Evolutionary conservation across 495 filamentous ascomycete genomes (phyloP), one percentile per base, ranked within the genome.

Genomic region (Talaromyces liani): DNA sequence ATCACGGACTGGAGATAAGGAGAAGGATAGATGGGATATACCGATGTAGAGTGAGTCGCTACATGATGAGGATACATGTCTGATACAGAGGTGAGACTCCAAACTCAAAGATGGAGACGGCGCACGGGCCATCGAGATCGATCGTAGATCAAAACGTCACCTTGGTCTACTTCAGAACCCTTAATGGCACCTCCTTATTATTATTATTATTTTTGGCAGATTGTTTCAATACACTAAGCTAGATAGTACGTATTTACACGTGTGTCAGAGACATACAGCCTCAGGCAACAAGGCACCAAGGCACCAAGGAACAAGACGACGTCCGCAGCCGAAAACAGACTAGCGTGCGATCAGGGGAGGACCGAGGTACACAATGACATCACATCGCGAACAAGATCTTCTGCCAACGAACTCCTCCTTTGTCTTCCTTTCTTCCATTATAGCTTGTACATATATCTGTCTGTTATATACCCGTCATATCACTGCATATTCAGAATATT

Each of bases 211-310:
- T 6, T 31, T 31, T 31, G 27, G 27, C 27, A 27, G 27, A 27
- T 27, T 27, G 27, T 27, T 27, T 27, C 27, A 3, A 27, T 27
- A 27, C 27, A 27, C 2, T 27, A 27, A 27, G 27, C 27, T 27
- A 27, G 27, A 27, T 27, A 27, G 27, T 27, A n/a, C n/a, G n/a
- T n/a, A 27, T 27, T 27, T 27, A 27, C 27, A 27, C 27, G 27
- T 27, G 27, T 27, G 27, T 27, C 27, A 27, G 25, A 27, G 27
- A 27, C 27, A 6, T 51, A n/a, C 20, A 29, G 7, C 22, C 9
- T 59, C 57, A 59, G 57, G 57, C 57, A 33, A 36, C 57, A 60
- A 60, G 57, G 57, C 57, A 33, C 27, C 56, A 59, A 59, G 57
- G 57, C 31, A 59, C n/a, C n/a, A 60, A 60, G 27, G 57, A 25